A percentile compares a stretch with the other conserved stretches of the same genome.
Conservation (phyloP, 345 rosid genomes). For the Euphorbia pulcherrima region DNA sequence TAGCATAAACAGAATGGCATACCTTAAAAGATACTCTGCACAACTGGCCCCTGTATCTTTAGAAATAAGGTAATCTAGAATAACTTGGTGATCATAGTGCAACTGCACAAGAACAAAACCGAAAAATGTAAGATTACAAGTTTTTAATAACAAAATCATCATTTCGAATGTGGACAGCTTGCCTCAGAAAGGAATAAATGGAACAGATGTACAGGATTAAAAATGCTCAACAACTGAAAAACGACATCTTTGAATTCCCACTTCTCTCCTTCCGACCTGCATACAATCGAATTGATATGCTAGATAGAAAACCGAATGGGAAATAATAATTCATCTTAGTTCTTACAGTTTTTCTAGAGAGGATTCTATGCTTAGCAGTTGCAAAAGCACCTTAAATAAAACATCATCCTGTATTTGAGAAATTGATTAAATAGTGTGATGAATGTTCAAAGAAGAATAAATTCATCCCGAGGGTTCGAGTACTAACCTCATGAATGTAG, state of each 20-base stretch:
- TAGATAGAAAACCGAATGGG: constrained; percentile 9
- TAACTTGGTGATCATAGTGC: constrained; percentile 85
- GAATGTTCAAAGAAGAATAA: constrained; percentile 6
- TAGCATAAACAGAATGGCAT: constrained; percentile 16
- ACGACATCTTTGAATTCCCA: constrained; percentile 29
- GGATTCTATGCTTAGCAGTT: constrained; percentile 45
- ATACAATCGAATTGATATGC: constrained; percentile 10
- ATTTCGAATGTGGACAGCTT: constrained; percentile 23
- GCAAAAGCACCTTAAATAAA: constrained; percentile 71
- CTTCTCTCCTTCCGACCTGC: constrained; percentile 41
- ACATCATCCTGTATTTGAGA: constrained; percentile 62
- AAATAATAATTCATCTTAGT: constrained; percentile 7
- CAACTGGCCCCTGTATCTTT: constrained; percentile 66
- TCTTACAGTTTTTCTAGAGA: constrained; percentile 46
- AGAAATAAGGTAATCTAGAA: constrained; percentile 88
- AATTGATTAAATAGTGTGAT: constrained; percentile 15
- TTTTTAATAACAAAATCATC: neutral
- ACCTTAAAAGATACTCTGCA: constrained; percentile 84
- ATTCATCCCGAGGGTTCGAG: neutral
- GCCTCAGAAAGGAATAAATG: constrained; percentile 78
- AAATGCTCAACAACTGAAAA: constrained; percentile 41
- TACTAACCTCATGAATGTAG: constrained; percentile 69
- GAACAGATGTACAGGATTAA: constrained; percentile 64
- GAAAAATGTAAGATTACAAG: neutral
- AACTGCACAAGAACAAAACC: constrained; percentile 41